Percentiles rank a stretch among this genome's conserved stretches.
Conservation (phyloP, 768 basidiomycete genomes). For the Mycena indigotica region DNA sequence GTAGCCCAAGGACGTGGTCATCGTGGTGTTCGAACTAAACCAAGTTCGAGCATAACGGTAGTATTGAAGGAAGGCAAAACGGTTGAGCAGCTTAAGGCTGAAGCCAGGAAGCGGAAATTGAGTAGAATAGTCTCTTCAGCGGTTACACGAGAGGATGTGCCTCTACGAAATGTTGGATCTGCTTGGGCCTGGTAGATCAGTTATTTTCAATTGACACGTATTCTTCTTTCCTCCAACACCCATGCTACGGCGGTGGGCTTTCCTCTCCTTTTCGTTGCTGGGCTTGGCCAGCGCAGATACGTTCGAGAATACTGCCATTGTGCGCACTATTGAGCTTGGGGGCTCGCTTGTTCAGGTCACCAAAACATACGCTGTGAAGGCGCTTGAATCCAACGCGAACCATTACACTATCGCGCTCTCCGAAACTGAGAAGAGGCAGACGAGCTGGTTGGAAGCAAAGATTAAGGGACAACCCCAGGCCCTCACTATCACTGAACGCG, state of each 20-base stretch:
- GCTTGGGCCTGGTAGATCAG: constrained; percentile 75
- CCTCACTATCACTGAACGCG: constrained; percentile 54
- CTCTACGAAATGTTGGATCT: constrained; percentile 71
- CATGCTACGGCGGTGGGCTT: constrained; percentile 51
- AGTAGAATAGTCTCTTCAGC: constrained; percentile 80
- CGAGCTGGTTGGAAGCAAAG: constrained; percentile 79
- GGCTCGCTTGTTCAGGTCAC: constrained; percentile 87
- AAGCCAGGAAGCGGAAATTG: constrained; percentile 66
- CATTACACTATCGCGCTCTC: constrained; percentile 71
- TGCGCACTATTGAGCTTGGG: constrained; percentile 86
- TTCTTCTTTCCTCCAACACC: constrained; percentile 28
- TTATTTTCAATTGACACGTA: constrained; percentile 16
- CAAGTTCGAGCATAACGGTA: constrained; percentile 73
- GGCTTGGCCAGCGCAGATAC: constrained; percentile 41
- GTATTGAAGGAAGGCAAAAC: constrained; percentile 83
- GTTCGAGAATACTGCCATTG: constrained; percentile 88
- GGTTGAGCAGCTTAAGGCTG: constrained; percentile 62
- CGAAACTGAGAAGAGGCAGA: constrained; percentile 60
- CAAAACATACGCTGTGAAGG: constrained; percentile 84
- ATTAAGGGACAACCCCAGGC: constrained; percentile 67
- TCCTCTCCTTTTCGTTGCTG: constrained; percentile 50
- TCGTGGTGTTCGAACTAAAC: constrained; percentile 75
- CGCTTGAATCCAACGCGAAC: constrained; percentile 60
- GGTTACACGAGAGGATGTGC: constrained; percentile 75
- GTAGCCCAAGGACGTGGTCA: constrained; percentile 87